Percentiles rank a stretch among this genome's conserved stretches.
Evolutionary conservation across 768 basidiomycete genomes (phyloP).

Genomic region (Coprinopsis strossmayeri): DNA sequence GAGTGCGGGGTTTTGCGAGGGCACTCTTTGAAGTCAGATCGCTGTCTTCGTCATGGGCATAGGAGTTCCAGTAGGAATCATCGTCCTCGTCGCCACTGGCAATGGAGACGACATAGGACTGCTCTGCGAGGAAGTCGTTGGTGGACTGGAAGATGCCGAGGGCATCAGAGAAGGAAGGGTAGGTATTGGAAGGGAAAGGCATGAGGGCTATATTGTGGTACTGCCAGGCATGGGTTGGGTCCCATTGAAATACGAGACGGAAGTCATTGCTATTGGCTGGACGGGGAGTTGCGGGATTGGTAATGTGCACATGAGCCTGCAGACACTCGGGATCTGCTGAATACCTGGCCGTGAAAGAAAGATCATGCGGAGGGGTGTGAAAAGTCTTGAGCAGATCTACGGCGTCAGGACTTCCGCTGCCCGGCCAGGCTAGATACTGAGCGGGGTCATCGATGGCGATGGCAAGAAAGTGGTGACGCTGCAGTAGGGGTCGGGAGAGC

Average conservation of each 20-base stretch:
- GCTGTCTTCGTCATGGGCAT: conserved; percentile 31
- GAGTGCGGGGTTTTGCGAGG: conserved; percentile 14
- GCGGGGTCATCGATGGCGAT: conserved; percentile 42
- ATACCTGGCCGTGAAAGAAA: conserved; percentile 23
- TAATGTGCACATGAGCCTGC: conserved; percentile 52
- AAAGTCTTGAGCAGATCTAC: conserved; percentile 31
- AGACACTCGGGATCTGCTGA: conserved; percentile 43
- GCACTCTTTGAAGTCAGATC: conserved; percentile 10
- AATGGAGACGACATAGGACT: conserved; percentile 14
- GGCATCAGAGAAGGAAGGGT: conserved; percentile 24
- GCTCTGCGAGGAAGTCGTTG: conserved; percentile 28
- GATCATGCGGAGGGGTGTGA: conserved; percentile 11
- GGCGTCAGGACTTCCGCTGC: conserved; percentile 22
- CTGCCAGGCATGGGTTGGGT: conserved; percentile 47
- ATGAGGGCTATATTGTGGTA: conserved; percentile 65
- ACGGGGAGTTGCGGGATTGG: conserved; percentile 12
- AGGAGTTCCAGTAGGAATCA: conserved; percentile 66
- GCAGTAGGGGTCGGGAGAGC: conserved; percentile 49
- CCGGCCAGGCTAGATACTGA: conserved; percentile 67
- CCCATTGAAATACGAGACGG: conserved; percentile 67
- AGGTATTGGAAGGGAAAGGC: conserved; percentile 54
- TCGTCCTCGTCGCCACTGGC: conserved; percentile 36
- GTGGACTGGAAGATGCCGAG: conserved; percentile 20
- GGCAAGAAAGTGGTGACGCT: conserved; percentile 60
- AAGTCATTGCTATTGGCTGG: conserved; percentile 28